A percentile compares a stretch with the other conserved stretches of the same genome.
Evolutionary conservation across 768 basidiomycete genomes (phyloP).

Genomic region (Suillus tomentosus): DNA sequence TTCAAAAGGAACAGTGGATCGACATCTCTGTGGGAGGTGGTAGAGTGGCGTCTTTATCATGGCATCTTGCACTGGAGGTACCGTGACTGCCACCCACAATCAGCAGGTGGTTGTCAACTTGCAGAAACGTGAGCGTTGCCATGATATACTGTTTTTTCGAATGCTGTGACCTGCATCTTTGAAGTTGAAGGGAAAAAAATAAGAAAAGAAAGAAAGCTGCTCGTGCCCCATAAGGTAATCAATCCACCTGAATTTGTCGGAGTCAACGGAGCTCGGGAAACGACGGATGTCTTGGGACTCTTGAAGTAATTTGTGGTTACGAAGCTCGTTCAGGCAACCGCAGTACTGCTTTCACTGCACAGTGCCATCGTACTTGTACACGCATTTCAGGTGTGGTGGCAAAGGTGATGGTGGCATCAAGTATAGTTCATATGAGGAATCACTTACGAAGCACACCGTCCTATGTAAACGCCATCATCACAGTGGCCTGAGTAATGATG

Average conservation of each 20-base stretch:
- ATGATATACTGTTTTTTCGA: background rate
- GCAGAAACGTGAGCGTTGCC: background rate
- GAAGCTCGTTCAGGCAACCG: background rate
- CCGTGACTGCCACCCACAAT: background rate
- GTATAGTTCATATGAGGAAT: background rate
- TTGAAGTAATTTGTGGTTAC: background rate
- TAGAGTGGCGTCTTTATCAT: background rate
- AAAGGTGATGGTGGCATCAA: slow-evolving; percentile 2
- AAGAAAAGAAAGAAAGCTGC: background rate
- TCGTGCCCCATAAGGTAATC: background rate
- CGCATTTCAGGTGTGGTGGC: slow-evolving; percentile 5
- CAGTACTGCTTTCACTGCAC: background rate
- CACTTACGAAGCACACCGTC: background rate
- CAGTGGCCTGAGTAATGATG: too few relatives aligned
- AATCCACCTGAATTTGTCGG: background rate
- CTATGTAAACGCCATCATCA: background rate
- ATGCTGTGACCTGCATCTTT: background rate
- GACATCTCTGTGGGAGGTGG: background rate
- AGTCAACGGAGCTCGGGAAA: background rate
- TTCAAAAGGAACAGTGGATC: background rate
- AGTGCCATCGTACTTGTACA: background rate
- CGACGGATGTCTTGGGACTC: background rate
- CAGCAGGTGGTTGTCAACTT: background rate
- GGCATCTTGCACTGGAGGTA: background rate
- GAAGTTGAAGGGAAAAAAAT: background rate